A percentile compares a stretch with the other conserved stretches of the same genome.
phyloP scores from a whole-genome alignment of 345 rosid genomes.

The Ceriops decandra region DNA sequence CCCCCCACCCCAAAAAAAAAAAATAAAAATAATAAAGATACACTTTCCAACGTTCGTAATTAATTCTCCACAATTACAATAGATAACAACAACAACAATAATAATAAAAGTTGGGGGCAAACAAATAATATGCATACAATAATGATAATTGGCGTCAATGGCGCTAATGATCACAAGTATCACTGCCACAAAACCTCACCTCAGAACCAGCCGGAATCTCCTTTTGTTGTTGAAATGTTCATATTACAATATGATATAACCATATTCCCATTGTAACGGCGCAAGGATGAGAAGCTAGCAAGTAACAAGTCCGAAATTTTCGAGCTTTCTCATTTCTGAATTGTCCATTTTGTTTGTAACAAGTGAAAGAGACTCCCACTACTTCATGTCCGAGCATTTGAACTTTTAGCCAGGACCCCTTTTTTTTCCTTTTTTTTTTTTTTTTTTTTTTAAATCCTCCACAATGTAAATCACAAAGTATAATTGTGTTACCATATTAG shows the following conservation, averaged over 20 bases:
- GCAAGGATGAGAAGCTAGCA: constrained; percentile 17
- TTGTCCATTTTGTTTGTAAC: background rate
- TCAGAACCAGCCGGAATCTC: background rate
- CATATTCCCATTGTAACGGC: constrained; percentile 7
- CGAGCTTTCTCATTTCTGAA: background rate
- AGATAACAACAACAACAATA: too few relatives aligned
- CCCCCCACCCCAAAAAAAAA: too few relatives aligned
- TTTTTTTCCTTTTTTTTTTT: too few relatives aligned
- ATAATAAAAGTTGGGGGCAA: too few relatives aligned
- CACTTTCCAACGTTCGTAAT: too few relatives aligned
- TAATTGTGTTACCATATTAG: background rate
- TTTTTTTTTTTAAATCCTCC: too few relatives aligned
- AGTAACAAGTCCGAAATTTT: background rate
- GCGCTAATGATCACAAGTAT: too few relatives aligned
- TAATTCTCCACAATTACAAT: too few relatives aligned
- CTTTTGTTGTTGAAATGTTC: background rate
- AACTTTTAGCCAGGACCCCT: background rate
- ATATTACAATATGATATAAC: background rate
- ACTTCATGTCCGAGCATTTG: constrained; percentile 23
- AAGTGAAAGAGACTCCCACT: constrained; percentile 33
- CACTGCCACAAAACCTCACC: too few relatives aligned
- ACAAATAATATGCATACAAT: too few relatives aligned
- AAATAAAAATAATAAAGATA: too few relatives aligned
- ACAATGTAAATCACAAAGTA: background rate
- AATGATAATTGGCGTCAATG: too few relatives aligned